A percentile compares a stretch with the other conserved stretches of the same genome.
phyloP scores from a whole-genome alignment of 2,329 filamentous ascomycete genomes.

The Diaporthe sp. region DNA sequence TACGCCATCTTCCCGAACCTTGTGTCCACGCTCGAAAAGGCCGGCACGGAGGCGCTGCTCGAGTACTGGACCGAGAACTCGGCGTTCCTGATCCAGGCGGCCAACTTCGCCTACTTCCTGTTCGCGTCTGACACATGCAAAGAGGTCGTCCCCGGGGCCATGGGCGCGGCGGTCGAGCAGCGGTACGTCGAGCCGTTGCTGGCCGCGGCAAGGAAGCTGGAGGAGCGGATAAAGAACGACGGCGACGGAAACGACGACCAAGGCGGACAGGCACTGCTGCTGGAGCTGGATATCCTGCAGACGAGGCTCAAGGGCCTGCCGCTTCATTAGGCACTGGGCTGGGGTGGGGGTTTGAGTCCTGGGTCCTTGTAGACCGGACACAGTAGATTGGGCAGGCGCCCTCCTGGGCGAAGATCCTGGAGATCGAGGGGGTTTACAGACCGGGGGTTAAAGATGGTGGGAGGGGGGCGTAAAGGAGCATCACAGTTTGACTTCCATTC shows the following conservation, averaged over 20 bases:
- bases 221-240: conserved; percentile 35
- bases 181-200: conserved; percentile 69
- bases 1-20: conserved; percentile 73
- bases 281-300: conserved; percentile 40
- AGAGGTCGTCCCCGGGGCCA: conserved; percentile 66
- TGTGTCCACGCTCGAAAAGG: conserved; percentile 55
- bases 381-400: background rate
- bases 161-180: conserved; percentile 70
- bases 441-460: background rate
- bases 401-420: background rate
- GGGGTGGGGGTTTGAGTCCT: no score
- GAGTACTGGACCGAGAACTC: conserved; percentile 67
- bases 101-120: conserved; percentile 72
- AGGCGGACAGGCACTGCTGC: conserved; percentile 31
- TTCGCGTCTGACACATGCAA: conserved; percentile 60
- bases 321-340: conserved; percentile 23
- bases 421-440: background rate
- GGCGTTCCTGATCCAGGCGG: conserved; percentile 70
- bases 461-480: conserved; percentile 15
- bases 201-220: conserved; percentile 56
- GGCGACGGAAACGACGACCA: conserved; percentile 25
- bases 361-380: background rate
- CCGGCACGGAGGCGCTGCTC: conserved; percentile 55
- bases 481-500: background rate
- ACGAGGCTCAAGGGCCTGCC: conserved; percentile 37